Evolutionary conservation across 768 basidiomycete species (phyloP).

Genomic region (Lyophyllum atratum): DNA sequence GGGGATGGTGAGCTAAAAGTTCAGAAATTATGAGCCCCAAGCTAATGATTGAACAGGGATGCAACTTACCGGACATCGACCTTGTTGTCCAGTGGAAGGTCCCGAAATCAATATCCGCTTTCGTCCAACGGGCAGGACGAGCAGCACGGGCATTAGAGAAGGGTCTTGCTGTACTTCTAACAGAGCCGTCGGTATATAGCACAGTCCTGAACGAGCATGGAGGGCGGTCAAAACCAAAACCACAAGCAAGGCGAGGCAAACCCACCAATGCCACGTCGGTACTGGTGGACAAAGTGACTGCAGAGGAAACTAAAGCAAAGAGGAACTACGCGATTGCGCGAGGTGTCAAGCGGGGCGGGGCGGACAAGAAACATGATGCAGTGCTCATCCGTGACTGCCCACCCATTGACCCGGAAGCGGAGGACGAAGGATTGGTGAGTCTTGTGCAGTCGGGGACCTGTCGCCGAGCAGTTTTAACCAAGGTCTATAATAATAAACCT

Average conservation of each 20-base stretch:
- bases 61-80: slow-evolving; percentile 30
- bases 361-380: not conserved
- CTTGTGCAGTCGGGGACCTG: slow-evolving; percentile 2
- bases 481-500: not conserved
- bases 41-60: too few relatives aligned
- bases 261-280: too few relatives aligned
- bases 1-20: slow-evolving; percentile 35
- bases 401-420: not conserved
- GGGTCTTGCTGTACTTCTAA: not conserved
- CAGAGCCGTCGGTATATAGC: not conserved
- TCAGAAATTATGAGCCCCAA: too few relatives aligned
- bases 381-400: not conserved
- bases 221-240: not conserved
- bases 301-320: not conserved
- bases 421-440: slow-evolving; percentile 2
- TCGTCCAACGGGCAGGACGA: slow-evolving; percentile 31
- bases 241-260: not conserved
- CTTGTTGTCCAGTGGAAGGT: slow-evolving; percentile 35
- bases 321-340: not conserved
- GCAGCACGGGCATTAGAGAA: slow-evolving; percentile 20
- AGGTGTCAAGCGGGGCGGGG: not conserved
- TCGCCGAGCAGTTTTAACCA: not conserved
- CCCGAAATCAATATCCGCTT: slow-evolving; percentile 25
- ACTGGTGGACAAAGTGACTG: too few relatives aligned
- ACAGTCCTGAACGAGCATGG: too few relatives aligned